These are phyloP conservation scores for Penicillium hesseltinei DNA, from an alignment of 2,329 filamentous ascomycete genomes.

Conservation along the genomic window DNA sequence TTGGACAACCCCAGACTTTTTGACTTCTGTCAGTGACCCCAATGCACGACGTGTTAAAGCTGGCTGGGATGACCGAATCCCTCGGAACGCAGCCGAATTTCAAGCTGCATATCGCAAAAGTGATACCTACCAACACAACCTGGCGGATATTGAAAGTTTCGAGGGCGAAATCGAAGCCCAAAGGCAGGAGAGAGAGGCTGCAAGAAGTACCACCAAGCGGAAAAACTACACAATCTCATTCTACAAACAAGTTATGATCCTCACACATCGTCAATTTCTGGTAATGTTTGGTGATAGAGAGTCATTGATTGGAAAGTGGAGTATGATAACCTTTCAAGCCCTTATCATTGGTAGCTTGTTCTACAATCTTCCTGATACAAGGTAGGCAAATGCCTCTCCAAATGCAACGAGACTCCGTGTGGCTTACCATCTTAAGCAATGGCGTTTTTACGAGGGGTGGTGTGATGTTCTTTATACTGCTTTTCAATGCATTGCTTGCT, in stretches of 20 bases:
- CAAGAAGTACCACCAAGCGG: slow-evolving; percentile 41
- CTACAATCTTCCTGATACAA: slow-evolving; percentile 54
- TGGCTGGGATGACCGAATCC: slow-evolving; percentile 58
- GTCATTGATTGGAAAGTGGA: slow-evolving; percentile 53
- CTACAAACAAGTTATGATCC: slow-evolving; percentile 50
- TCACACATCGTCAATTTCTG: slow-evolving; percentile 55
- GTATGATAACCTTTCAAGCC: slow-evolving; percentile 47
- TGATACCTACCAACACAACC: slow-evolving; percentile 42
- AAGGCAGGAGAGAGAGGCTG: slow-evolving; percentile 41
- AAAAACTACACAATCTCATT: slow-evolving; percentile 56
- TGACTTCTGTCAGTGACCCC: slow-evolving; percentile 69
- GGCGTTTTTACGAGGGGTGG: slow-evolving; percentile 61
- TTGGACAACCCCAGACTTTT: slow-evolving; percentile 72
- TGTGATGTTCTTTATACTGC: slow-evolving; percentile 60
- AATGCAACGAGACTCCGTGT: not conserved
- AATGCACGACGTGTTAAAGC: slow-evolving; percentile 57
- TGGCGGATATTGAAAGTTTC: slow-evolving; percentile 54
- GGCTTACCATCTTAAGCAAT: slow-evolving; percentile 31
- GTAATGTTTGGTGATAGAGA: slow-evolving; percentile 56
- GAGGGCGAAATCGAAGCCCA: slow-evolving; percentile 49
- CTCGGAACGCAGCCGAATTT: slow-evolving; percentile 56
- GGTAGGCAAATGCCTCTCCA: slow-evolving; percentile 15
- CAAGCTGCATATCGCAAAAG: slow-evolving; percentile 52
- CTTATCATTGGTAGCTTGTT: slow-evolving; percentile 53
- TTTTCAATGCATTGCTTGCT: slow-evolving; percentile 63